Evolutionary conservation across 306 rosid species (phyloP), one percentile per base, ranked within the genome.

Genomic region (Cicer arietinum): DNA sequence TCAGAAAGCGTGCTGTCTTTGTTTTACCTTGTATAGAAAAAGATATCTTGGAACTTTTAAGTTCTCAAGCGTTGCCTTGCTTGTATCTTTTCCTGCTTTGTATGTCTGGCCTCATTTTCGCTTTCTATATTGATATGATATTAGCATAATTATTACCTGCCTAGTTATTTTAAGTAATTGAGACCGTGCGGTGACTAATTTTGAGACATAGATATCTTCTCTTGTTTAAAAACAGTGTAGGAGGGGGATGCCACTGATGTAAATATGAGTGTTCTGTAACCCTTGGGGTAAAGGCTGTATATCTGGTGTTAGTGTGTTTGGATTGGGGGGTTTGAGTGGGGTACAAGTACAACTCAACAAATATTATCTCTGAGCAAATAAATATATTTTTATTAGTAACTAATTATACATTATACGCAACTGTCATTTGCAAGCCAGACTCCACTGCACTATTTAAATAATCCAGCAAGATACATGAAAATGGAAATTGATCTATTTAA

Each of bases 281-380:
- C 62, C 9, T 11, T 67, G 44, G 44, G 16, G 66, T 30, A 63
- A 35, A 57, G 48, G 64, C 50, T 35, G 13, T 60, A 57, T 39
- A 57, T 64, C 73, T 12, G 51, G 67, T 35, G 51, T 43, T 30
- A 30, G 42, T 20, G 9, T 54, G 51, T 35, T 40, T 0, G 30
- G 57, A 17, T 37, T 35, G 62, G 17, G 45, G 69, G 57, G 52
- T 66, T 66, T 73, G 74, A 67, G 68, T 65, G 47, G 71, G 71
- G 11, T 51, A 70, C 68, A 47, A 59, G 11, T 51, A 70, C 68
- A 47, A 59, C 64, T 69, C 17, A 60, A 39, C 35, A 41, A 45
- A 57, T 45, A 46, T 71, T 8, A 12, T 69, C 60, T 50, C 48
- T 13, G 20, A 7, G 68, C 51, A 44, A 45, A 20, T 58, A 54